Conservation (phyloP, 306 rosid genomes). For the Corylus americana region DNA sequence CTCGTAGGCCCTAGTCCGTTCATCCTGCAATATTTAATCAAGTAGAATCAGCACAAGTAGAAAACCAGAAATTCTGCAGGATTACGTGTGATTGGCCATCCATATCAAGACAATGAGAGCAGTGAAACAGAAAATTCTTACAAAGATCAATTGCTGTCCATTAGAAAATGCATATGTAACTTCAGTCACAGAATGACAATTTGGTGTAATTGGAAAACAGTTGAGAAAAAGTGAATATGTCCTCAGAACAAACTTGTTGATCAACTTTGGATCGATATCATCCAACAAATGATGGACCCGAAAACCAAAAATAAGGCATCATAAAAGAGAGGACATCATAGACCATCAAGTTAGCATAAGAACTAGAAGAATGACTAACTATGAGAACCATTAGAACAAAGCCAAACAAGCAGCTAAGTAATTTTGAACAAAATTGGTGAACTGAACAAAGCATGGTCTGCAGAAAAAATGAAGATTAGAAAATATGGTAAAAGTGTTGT, state of each 20-base stretch:
- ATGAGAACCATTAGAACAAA: conserved; percentile 4
- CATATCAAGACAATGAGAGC: background rate
- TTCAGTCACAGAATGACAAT: conserved; percentile 83
- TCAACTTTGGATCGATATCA: conserved; percentile 61
- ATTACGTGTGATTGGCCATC: background rate
- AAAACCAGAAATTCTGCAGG: conserved; percentile 16
- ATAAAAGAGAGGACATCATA: conserved; percentile 1
- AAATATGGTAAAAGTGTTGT: background rate
- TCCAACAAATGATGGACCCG: conserved; percentile 71
- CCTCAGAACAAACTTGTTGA: conserved; percentile 56
- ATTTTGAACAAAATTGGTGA: background rate
- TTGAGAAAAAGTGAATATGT: conserved; percentile 48
- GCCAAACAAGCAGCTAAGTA: background rate
- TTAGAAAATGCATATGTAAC: conserved; percentile 51
- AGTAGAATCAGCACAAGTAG: conserved; percentile 29
- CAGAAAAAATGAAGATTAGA: background rate
- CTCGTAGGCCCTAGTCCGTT: conserved; percentile 71
- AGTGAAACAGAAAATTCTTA: conserved; percentile 39
- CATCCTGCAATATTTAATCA: conserved; percentile 60
- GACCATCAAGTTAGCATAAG: conserved; percentile 16
- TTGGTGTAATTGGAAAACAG: conserved; percentile 80
- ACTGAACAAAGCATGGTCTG: background rate
- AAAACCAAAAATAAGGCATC: conserved; percentile 32
- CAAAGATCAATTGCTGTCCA: conserved; percentile 67
- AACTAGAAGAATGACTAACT: conserved; percentile 8